A percentile compares a stretch with the other conserved stretches of the same genome.
These are phyloP conservation scores for Umbilicaria muhlenbergii DNA, from an alignment of 495 filamentous ascomycete species.

Conservation along the genomic window DNA sequence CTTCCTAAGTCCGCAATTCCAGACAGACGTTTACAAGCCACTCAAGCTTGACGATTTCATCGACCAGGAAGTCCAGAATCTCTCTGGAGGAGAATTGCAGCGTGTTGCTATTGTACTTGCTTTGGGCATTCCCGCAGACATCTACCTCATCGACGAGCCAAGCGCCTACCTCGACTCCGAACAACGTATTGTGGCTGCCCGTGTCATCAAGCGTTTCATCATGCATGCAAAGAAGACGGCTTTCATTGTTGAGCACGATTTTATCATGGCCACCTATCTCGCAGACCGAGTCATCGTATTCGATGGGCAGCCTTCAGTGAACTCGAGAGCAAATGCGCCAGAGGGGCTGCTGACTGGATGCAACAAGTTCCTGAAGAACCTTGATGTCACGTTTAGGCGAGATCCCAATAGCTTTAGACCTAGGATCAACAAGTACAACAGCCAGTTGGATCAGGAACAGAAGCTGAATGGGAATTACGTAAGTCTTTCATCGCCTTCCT, in stretches of 20 bases:
- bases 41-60: slow-evolving; percentile 97
- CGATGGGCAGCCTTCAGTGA: slow-evolving; percentile 77
- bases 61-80: slow-evolving; percentile 95
- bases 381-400: slow-evolving; percentile 95
- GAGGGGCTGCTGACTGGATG: slow-evolving; percentile 90
- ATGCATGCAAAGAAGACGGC: slow-evolving; percentile 99
- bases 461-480: slow-evolving; percentile 86
- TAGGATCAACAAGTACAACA: slow-evolving; percentile 94
- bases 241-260: slow-evolving; percentile 99
- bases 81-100: slow-evolving; percentile 97
- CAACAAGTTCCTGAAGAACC: slow-evolving; percentile 87
- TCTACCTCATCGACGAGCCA: slow-evolving; percentile 96
- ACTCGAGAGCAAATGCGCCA: slow-evolving; percentile 75
- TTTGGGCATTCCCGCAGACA: slow-evolving; percentile 88
- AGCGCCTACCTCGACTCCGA: slow-evolving; percentile 94
- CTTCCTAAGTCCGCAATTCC: slow-evolving; percentile 92
- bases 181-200: slow-evolving; percentile 91
- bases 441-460: slow-evolving; percentile 93
- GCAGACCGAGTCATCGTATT: slow-evolving; percentile 98
- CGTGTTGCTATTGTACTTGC: slow-evolving; percentile 95
- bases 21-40: slow-evolving; percentile 98
- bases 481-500: slow-evolving; percentile 22
- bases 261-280: slow-evolving; percentile 97
- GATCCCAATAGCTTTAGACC: slow-evolving; percentile 92
- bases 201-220: slow-evolving; percentile 98